phyloP scores from a whole-genome alignment of 192 early-diverging fungal species.

The Linderina pennispora region DNA sequence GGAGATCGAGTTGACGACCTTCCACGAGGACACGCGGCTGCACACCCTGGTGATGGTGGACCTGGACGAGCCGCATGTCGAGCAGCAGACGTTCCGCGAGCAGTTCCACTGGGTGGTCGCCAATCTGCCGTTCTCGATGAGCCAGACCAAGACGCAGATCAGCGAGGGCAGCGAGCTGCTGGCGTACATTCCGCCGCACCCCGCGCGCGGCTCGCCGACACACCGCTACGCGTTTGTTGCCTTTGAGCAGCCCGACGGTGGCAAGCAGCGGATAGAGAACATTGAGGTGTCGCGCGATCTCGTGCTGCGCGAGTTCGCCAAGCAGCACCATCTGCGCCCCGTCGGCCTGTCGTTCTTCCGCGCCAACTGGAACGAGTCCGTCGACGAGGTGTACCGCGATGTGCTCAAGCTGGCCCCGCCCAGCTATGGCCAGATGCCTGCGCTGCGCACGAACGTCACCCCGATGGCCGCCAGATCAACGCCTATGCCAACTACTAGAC shows the following conservation, averaged over 20 bases:
- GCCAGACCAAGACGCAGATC: conserved; percentile 37
- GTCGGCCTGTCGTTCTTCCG: conserved; percentile 43
- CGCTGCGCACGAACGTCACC: conserved; percentile 20
- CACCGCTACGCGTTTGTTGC: conserved; percentile 67
- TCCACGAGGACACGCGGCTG: conserved; percentile 58
- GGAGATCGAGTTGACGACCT: conserved; percentile 50
- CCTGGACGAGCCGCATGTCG: conserved; percentile 60
- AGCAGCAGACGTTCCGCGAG: conserved; percentile 59
- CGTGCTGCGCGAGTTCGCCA: conserved; percentile 26
- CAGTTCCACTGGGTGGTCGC: conserved; percentile 68
- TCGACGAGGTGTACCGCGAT: conserved; percentile 42
- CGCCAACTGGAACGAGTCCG: conserved; percentile 33
- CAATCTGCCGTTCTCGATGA: conserved; percentile 60
- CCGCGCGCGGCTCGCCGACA: conserved; percentile 64
- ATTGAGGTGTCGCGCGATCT: conserved; percentile 35
- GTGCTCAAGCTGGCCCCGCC: conserved; percentile 26
- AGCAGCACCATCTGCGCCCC: conserved; percentile 20
- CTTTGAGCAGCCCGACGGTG: conserved; percentile 57
- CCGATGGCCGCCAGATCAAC: conserved; percentile 41
- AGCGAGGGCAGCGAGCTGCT: conserved; percentile 41
- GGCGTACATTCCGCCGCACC: conserved; percentile 68
- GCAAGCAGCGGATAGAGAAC: conserved; percentile 44
- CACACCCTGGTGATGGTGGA: conserved; percentile 70
- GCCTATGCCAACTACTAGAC: conserved; percentile 27
- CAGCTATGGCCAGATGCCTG: conserved; percentile 17